Conservation (phyloP, 805 yeast genomes). For the Wickerhamiella slavikovae region DNA sequence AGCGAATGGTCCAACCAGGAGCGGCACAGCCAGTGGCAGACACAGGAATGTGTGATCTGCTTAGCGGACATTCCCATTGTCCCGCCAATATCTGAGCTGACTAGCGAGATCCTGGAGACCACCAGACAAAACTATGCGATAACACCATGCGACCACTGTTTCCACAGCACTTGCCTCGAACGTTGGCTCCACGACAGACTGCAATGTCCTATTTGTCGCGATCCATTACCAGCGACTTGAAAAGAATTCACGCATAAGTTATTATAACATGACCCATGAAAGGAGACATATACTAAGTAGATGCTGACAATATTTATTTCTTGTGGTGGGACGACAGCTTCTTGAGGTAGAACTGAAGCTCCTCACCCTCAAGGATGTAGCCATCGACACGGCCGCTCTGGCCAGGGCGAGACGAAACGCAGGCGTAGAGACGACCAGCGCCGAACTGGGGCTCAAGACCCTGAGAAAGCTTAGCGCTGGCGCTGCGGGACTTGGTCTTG, state of each 20-base stretch:
- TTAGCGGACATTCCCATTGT: slow-evolving; percentile 86
- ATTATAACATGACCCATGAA: not conserved
- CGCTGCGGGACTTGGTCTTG: slow-evolving; percentile 43
- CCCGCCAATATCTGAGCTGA: slow-evolving; percentile 30
- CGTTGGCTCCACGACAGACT: slow-evolving; percentile 84
- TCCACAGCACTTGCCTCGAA: slow-evolving; percentile 76
- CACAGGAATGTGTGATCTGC: slow-evolving; percentile 6
- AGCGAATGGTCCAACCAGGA: not conserved
- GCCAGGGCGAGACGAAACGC: slow-evolving; percentile 98
- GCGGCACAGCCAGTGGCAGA: not conserved
- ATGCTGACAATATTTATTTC: slow-evolving; percentile 43
- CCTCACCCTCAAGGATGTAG: slow-evolving; percentile 99
- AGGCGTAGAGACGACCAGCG: slow-evolving; percentile 98
- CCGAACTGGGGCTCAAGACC: slow-evolving; percentile 92
- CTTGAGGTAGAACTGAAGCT: slow-evolving; percentile 99
- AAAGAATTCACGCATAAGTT: not conserved
- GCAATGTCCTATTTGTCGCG: slow-evolving; percentile 87
- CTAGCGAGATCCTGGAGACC: not conserved
- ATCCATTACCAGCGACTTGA: slow-evolving; percentile 49
- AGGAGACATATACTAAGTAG: slow-evolving; percentile 1
- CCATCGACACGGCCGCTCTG: slow-evolving; percentile 99
- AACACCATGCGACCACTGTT: slow-evolving; percentile 80
- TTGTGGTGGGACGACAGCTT: slow-evolving; percentile 89
- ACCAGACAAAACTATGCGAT: slow-evolving; percentile 23
- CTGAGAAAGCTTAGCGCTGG: slow-evolving; percentile 63